Evolutionary conservation across 495 filamentous ascomycete genomes (phyloP).

Genomic region (Lichina pygmaea): DNA sequence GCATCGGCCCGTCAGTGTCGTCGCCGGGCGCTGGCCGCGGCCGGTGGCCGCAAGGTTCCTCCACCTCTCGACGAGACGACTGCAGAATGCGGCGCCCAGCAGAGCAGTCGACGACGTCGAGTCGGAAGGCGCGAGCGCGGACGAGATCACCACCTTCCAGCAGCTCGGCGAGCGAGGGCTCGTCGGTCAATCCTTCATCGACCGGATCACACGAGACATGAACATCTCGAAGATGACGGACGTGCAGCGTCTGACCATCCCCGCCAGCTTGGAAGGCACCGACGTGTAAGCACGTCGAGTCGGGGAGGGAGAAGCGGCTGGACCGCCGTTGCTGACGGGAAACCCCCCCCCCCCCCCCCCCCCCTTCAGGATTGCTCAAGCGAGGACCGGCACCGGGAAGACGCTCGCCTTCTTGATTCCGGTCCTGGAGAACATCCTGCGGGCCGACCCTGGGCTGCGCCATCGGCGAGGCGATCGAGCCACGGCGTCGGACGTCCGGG

Average conservation of each 20-base stretch:
- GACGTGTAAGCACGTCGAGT: slow-evolving; percentile 41
- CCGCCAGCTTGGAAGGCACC: slow-evolving; percentile 40
- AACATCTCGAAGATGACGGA: slow-evolving; percentile 66
- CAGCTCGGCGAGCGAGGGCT: slow-evolving; percentile 34
- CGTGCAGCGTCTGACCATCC: slow-evolving; percentile 69
- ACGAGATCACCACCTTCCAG: slow-evolving; percentile 19
- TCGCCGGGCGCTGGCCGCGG: too few species aligned
- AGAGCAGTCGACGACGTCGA: too few species aligned
- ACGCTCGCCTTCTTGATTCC: slow-evolving; percentile 18
- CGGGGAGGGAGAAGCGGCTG: background rate
- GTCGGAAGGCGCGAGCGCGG: background rate
- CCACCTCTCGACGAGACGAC: too few species aligned
- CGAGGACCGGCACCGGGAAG: slow-evolving; percentile 20
- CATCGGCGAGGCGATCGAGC: background rate
- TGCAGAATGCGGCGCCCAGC: too few species aligned
- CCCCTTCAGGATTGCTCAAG: slow-evolving; percentile 14
- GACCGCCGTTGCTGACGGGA: background rate
- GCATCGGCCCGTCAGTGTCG: too few species aligned
- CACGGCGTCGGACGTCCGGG: slow-evolving; percentile 39
- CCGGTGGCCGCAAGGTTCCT: too few species aligned
- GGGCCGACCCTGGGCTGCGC: slow-evolving; percentile 24
- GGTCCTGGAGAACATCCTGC: slow-evolving; percentile 27
- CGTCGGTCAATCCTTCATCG: slow-evolving; percentile 35
- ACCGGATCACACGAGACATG: slow-evolving; percentile 47
- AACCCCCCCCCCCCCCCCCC: too few species aligned